Conservation (phyloP, 2,329 filamentous ascomycete genomes). For the Cadophora gregata region DNA sequence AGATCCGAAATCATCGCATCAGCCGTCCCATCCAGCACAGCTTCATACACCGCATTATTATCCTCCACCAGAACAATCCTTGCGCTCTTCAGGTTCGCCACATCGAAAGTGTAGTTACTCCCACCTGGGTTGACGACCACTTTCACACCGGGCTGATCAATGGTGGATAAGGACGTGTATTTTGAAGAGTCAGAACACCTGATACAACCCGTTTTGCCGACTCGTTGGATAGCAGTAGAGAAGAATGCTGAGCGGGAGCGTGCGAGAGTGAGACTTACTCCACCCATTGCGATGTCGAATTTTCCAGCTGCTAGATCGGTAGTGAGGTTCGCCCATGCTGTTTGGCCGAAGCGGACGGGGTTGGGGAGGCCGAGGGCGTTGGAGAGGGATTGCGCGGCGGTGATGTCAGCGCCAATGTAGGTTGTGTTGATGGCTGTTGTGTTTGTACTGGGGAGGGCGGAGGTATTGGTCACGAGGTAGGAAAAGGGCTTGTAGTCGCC, state of each 20-base stretch:
- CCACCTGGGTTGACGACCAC: slow-evolving; percentile 20
- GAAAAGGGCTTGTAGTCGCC: slow-evolving; percentile 22
- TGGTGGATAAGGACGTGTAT: not conserved
- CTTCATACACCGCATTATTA: slow-evolving; percentile 18
- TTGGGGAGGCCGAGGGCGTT: slow-evolving; percentile 15
- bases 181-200: not conserved
- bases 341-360: slow-evolving; percentile 6
- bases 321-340: slow-evolving; percentile 14
- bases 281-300: slow-evolving; percentile 19
- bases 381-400: slow-evolving; percentile 11
- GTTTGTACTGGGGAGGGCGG: slow-evolving; percentile 11
- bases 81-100: slow-evolving; percentile 10
- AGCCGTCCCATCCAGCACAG: slow-evolving; percentile 10
- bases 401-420: slow-evolving; percentile 20
- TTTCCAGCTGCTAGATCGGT: slow-evolving; percentile 7
- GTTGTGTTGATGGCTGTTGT: slow-evolving; percentile 15
- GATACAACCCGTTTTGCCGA: slow-evolving; percentile 16
- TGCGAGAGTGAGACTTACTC: not conserved
- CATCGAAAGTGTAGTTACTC: slow-evolving; percentile 13
- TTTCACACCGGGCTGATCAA: slow-evolving; percentile 9
- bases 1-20: slow-evolving; percentile 20
- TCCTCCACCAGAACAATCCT: not conserved
- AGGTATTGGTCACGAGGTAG: slow-evolving; percentile 17
- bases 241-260: slow-evolving; percentile 12
- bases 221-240: slow-evolving; percentile 5